Evolutionary conservation across 73 alveolate genomes (phyloP), one percentile per base, ranked within the genome.

Genomic region (Paraurostyla sp.): DNA sequence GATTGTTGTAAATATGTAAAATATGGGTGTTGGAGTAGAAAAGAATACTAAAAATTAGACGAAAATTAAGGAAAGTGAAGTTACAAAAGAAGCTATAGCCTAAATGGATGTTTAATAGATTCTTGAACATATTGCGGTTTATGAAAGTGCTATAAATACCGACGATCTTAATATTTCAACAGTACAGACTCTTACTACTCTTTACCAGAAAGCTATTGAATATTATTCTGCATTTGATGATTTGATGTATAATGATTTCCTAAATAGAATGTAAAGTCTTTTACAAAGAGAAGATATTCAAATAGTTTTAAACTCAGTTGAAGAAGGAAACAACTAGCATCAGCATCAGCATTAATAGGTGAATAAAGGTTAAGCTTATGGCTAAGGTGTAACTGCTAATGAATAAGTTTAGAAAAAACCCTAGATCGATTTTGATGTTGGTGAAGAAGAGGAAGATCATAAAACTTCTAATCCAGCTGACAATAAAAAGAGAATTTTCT

Each of bases 131-230:
- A 88, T 92, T 38, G 89, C 86, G 0, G 81, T 88, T 20, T 92
- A 92, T 58, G 97, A 92, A 63, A 45, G 35, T n/a, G 91, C 91
- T 6, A 73, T 73, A 1, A 80, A 48, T 60, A 45, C 81, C n/a
- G 63, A 81, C 33, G 92, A 80, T 4, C 73, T 92, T n/a, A 62
- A 57, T n/a, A 36, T 88, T 33, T 25, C 69, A 20, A 80, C 80
- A 11, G 59, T 88, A 0, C 46, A 88, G 25, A 76, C 88, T 36
- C 46, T 88, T 46, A 56, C 89, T 22, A 54, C 71, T 87, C 63
- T 80, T 2, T 92, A 92, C 84, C 89, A 88, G 80, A 83, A 88
- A 63, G 97, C 97, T 0, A 92, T 92, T 68, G 97, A 92, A 45
- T 92, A 87, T 65, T 92, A 75, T 82, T 78, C 94, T 33, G 97